Conservation (phyloP, 257 asterid species). For the Vinca minor region DNA sequence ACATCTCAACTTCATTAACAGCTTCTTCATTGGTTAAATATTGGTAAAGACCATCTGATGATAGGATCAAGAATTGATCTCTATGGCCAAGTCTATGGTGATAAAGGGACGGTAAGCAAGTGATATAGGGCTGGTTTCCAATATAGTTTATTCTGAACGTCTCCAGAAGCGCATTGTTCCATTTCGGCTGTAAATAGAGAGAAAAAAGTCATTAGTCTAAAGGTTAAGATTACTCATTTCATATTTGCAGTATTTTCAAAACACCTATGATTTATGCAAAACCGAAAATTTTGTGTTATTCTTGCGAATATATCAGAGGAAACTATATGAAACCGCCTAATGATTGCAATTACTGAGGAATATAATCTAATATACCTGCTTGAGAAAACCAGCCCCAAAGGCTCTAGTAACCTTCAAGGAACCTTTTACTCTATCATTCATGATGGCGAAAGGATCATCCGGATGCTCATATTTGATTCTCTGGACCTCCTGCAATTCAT, state of each 20-base stretch:
- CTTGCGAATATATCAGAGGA: background rate
- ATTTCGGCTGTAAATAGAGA: slow-evolving; percentile 60
- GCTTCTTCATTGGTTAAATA: slow-evolving; percentile 93
- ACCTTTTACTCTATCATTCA: slow-evolving; percentile 80
- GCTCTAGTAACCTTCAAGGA: slow-evolving; percentile 91
- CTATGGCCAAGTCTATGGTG: slow-evolving; percentile 63
- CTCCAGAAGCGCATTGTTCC: slow-evolving; percentile 87
- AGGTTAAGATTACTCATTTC: background rate
- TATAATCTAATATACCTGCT: slow-evolving; percentile 43
- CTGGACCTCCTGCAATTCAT: slow-evolving; percentile 57
- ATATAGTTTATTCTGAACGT: slow-evolving; percentile 76
- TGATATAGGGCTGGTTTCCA: slow-evolving; percentile 72
- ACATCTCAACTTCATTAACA: slow-evolving; percentile 68
- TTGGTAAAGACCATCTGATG: slow-evolving; percentile 94
- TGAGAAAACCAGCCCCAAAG: slow-evolving; percentile 91
- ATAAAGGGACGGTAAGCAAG: slow-evolving; percentile 62
- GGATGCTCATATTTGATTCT: slow-evolving; percentile 63
- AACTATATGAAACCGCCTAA: background rate
- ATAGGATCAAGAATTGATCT: slow-evolving; percentile 81
- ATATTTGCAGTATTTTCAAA: background rate
- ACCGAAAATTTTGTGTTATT: background rate
- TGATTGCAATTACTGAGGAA: background rate
- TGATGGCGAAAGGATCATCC: slow-evolving; percentile 62
- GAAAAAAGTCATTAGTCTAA: slow-evolving; percentile 5
- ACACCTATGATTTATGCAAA: background rate